Conservation (phyloP, 2,329 filamentous ascomycete species). For the Alternaria solani region DNA sequence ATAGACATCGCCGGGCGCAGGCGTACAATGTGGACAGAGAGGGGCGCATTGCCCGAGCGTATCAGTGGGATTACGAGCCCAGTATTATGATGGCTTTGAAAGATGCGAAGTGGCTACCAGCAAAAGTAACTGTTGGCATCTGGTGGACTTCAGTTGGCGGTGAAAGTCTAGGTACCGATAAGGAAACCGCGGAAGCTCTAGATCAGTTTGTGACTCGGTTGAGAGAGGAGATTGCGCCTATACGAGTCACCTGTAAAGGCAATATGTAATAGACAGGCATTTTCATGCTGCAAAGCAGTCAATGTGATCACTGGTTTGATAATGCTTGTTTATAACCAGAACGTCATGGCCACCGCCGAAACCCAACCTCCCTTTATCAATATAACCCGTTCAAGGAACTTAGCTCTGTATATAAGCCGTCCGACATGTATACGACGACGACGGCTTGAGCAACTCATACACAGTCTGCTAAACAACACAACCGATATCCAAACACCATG, state of each 20-base stretch:
- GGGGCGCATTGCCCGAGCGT: neutral
- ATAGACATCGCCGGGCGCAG: neutral
- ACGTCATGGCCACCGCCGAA: neutral
- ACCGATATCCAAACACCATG: neutral
- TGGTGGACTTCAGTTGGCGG: neutral
- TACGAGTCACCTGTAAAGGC: neutral
- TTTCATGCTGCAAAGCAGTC: neutral
- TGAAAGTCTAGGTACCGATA: neutral
- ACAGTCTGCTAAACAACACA: neutral
- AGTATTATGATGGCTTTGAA: neutral
- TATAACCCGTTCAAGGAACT: too few relatives aligned
- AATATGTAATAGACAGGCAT: neutral
- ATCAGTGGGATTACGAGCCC: neutral
- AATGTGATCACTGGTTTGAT: neutral
- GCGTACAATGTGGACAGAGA: neutral
- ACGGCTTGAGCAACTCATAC: neutral
- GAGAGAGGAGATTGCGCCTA: neutral
- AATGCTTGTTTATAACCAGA: neutral
- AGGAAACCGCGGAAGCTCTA: neutral
- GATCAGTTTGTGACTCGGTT: neutral
- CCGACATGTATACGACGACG: neutral
- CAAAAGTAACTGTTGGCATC: neutral
- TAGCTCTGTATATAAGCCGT: neutral
- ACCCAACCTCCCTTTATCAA: too few relatives aligned
- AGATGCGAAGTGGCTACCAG: neutral